A percentile compares a stretch with the other conserved stretches of the same genome.
Conservation (phyloP, 768 basidiomycete species). For the Suillus americanus region DNA sequence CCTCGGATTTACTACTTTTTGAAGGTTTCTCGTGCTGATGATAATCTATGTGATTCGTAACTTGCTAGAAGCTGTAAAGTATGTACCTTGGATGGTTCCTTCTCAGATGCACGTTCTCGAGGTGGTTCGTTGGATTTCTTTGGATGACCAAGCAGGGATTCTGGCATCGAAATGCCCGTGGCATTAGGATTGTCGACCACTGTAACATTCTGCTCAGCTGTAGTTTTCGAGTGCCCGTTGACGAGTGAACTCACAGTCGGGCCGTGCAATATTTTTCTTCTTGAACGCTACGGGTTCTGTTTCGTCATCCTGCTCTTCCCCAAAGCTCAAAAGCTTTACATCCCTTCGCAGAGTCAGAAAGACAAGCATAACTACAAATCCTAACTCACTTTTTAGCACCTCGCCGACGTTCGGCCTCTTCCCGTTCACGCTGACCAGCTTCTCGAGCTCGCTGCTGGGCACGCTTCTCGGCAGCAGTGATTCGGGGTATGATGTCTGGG, state of each 20-base stretch:
- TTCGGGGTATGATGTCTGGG: slow-evolving; percentile 91
- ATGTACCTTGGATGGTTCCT: slow-evolving; percentile 19
- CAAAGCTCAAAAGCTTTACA: slow-evolving; percentile 87
- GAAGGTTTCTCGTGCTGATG: slow-evolving; percentile 24
- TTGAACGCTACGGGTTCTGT: slow-evolving; percentile 53
- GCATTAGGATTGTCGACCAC: slow-evolving; percentile 22
- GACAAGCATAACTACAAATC: slow-evolving; percentile 2
- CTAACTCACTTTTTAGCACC: slow-evolving; percentile 83
- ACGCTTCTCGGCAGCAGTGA: slow-evolving; percentile 90
- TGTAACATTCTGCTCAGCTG: slow-evolving; percentile 9
- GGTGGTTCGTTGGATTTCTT: slow-evolving; percentile 8
- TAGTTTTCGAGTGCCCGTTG: neutral
- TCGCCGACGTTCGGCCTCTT: slow-evolving; percentile 67
- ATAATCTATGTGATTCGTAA: neutral
- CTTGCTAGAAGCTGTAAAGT: neutral
- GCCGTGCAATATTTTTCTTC: slow-evolving; percentile 82
- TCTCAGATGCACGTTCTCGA: neutral
- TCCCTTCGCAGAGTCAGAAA: slow-evolving; percentile 51
- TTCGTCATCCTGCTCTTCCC: slow-evolving; percentile 63
- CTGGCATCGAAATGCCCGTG: slow-evolving; percentile 11
- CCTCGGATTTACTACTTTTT: slow-evolving; percentile 39
- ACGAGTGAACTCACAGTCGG: slow-evolving; percentile 64
- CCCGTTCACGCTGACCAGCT: slow-evolving; percentile 72
- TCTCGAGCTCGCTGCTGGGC: slow-evolving; percentile 82
- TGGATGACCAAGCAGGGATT: slow-evolving; percentile 7